Conservation (phyloP, 345 rosid species). For the Pistacia vera region DNA sequence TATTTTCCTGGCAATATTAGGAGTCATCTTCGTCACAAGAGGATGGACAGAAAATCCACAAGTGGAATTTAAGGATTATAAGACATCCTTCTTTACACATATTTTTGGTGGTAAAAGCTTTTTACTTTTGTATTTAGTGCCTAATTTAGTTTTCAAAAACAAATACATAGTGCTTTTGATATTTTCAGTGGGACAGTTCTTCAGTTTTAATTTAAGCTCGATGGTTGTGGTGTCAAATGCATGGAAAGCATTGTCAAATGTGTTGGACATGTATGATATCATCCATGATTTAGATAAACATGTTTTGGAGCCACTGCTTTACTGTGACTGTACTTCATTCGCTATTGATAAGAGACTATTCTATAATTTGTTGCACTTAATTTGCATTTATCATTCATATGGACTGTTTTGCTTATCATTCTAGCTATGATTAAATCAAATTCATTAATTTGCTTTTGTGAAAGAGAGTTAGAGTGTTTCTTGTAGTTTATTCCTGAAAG, state of each 20-base stretch:
- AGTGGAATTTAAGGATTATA: conserved; percentile 43
- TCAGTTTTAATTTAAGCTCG: conserved; percentile 6
- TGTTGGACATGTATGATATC: neutral
- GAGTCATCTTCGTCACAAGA: conserved; percentile 45
- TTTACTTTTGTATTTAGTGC: neutral
- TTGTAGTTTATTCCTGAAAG: neutral
- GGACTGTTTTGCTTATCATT: neutral
- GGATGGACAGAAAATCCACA: conserved; percentile 56
- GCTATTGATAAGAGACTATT: neutral
- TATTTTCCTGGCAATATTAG: conserved; percentile 51
- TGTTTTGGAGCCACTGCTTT: neutral
- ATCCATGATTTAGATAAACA: conserved; percentile 5
- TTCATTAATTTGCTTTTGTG: neutral
- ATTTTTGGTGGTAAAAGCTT: conserved; percentile 64
- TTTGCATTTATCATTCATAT: neutral
- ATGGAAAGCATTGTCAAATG: neutral
- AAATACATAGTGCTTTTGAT: neutral
- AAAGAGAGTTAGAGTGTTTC: neutral
- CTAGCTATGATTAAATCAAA: neutral
- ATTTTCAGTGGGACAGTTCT: neutral
- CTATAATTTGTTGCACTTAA: neutral
- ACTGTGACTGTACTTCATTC: neutral
- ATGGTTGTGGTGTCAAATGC: neutral
- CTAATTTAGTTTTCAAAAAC: neutral
- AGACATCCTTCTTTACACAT: conserved; percentile 44